phyloP scores from a whole-genome alignment of 495 filamentous ascomycete genomes.

The Penicillium silybi region DNA sequence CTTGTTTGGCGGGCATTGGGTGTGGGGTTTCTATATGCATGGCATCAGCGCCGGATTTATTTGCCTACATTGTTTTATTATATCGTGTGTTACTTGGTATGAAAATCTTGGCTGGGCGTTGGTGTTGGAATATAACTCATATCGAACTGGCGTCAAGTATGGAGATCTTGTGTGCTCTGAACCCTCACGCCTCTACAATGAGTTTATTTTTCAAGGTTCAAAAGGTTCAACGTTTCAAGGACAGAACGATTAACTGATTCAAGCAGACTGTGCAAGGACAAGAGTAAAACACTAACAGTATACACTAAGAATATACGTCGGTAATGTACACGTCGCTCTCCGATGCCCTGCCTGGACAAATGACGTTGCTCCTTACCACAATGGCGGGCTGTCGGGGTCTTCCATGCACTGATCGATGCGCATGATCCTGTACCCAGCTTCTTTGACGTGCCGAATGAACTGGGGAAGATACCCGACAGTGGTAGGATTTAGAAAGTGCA shows the following conservation, averaged over 20 bases:
- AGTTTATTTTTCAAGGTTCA: neutral
- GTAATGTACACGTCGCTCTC: neutral
- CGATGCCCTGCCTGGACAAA: neutral
- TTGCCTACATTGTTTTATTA: neutral
- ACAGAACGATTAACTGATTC: neutral
- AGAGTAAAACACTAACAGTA: too few species aligned
- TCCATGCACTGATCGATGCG: constrained; percentile 75
- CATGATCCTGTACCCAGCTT: constrained; percentile 65
- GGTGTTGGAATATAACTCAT: neutral
- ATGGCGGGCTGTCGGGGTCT: constrained; percentile 62
- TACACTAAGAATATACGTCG: constrained; percentile 8
- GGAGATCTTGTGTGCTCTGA: neutral
- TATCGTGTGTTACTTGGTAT: neutral
- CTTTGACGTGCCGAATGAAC: constrained; percentile 67
- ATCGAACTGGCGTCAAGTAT: neutral
- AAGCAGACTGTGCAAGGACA: neutral
- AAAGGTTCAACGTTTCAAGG: neutral
- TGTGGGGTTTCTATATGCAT: constrained; percentile 5
- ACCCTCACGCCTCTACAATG: neutral
- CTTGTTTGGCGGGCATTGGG: neutral
- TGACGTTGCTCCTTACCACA: constrained; percentile 19
- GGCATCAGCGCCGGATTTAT: constrained; percentile 2
- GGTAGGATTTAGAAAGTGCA: constrained; percentile 69
- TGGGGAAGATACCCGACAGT: constrained; percentile 65
- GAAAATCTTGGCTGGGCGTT: neutral